Conservation (phyloP, 2,329 filamentous ascomycete species). For the Aspergillus udagawae region DNA sequence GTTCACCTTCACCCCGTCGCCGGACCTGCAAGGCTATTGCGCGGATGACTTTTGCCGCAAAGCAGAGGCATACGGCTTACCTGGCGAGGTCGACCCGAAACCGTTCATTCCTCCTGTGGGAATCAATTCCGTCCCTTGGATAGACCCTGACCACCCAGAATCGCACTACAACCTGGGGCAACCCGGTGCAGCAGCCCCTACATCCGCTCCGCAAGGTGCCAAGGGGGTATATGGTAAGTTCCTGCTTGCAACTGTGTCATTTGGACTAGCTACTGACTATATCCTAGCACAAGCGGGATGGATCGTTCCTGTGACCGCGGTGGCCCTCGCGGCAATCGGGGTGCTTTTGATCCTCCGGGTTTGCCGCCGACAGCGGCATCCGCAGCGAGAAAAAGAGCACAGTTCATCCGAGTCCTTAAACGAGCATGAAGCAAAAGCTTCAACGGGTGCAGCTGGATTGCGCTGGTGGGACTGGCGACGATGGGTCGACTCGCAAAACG, state of each 20-base stretch:
- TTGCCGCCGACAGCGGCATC: conserved; percentile 7
- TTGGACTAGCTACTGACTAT: background rate
- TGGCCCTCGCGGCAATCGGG: conserved; percentile 6
- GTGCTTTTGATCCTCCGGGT: conserved; percentile 9
- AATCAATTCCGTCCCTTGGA: conserved; percentile 32
- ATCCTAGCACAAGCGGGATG: conserved; percentile 8
- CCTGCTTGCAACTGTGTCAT: background rate
- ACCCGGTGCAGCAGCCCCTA: conserved; percentile 6
- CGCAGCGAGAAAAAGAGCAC: conserved; percentile 1
- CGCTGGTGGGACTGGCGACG: conserved; percentile 32
- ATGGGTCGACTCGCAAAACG: conserved; percentile 17
- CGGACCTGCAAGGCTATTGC: conserved; percentile 30
- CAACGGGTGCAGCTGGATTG: conserved; percentile 1
- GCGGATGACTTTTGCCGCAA: conserved; percentile 26
- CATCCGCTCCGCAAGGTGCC: background rate
- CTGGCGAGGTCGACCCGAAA: conserved; percentile 23
- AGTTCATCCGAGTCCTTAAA: conserved; percentile 15
- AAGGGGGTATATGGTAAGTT: conserved; percentile 10
- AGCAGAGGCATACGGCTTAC: conserved; percentile 25
- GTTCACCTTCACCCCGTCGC: conserved; percentile 36
- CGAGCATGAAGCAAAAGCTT: conserved; percentile 16
- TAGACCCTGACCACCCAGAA: conserved; percentile 24
- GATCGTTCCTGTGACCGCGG: conserved; percentile 9
- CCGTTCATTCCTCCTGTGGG: conserved; percentile 27
- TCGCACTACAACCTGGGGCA: conserved; percentile 15